Conservation (phyloP, 129 eudicot species). For the Sambucus nigra region DNA sequence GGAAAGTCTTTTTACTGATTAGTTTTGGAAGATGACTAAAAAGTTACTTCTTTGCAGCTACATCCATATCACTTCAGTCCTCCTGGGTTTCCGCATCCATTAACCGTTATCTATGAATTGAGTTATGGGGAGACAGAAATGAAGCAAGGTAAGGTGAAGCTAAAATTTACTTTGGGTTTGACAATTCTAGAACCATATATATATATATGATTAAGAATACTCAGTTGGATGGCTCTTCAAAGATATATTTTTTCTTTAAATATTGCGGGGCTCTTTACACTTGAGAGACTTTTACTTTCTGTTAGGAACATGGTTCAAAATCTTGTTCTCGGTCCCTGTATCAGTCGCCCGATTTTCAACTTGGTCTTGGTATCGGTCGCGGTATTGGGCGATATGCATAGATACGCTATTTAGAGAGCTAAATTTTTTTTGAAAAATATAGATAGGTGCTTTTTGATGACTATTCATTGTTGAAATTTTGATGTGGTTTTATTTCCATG, state of each 20-base stretch:
- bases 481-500: too few relatives aligned
- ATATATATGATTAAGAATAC: background rate
- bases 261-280: too few relatives aligned
- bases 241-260: background rate
- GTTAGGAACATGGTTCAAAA: too few relatives aligned
- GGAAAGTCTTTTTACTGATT: background rate
- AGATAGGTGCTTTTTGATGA: too few relatives aligned
- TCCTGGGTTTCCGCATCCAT: constrained; percentile 70
- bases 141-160: constrained; percentile 63
- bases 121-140: constrained; percentile 87
- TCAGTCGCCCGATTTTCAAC: too few relatives aligned
- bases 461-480: background rate
- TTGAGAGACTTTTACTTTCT: too few relatives aligned
- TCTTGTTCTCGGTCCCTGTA: too few relatives aligned
- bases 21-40: constrained; percentile 1
- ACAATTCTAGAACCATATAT: background rate
- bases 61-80: constrained; percentile 84
- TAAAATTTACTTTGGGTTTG: constrained; percentile 2
- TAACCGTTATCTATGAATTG: constrained; percentile 71
- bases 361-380: too few relatives aligned
- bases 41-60: constrained; percentile 44
- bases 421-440: too few relatives aligned
- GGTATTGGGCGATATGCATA: too few relatives aligned
- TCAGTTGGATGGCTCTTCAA: background rate
- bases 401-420: too few relatives aligned